Evolutionary conservation across 2,329 filamentous ascomycete species (phyloP), one percentile per base, ranked within the genome.

Genomic region (Coniella lustricola): DNA sequence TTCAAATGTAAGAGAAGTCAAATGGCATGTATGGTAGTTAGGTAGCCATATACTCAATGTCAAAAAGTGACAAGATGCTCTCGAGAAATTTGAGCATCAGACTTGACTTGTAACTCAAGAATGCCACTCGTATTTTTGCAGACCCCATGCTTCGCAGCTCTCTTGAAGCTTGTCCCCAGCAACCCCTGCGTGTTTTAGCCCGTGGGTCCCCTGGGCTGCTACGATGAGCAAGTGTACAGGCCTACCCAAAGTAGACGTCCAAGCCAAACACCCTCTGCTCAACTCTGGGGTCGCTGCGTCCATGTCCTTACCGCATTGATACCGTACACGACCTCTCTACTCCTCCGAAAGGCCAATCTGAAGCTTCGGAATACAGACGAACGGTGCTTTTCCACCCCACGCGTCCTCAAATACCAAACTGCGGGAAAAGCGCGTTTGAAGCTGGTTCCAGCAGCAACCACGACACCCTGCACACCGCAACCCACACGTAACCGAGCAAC

Each of bases 401-500:
- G 42, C 49, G 39, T 39, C 31, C 32, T 29, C 32, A 31, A 31
- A 18, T 21, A 16, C 16, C 17, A 35, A 33, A 29, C 25, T 5
- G 36, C 32, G 29, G 5, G 14, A 34, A 41, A 42, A 32, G 17
- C 50, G 21, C 34, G 43, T 36, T 29, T 20, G 25, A 12, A 32
- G 18, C 44, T 13, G 32, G 44, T 20, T 31, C 32, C 50, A 42
- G 21, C 50, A 42, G 21, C 16, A 39, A 33, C n/a, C 22, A 42
- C 22, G 29, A 25, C 35, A 42, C 37, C 46, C 35, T 39, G 37
- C 33, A 49, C 51, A 47, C 48, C 51, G 42, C 51, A 44, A 18
- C 25, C 29, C 47, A 29, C 42, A 20, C 43, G 48, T 44, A 34
- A 21, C 41, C 42, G 36, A 45, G 41, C 17, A 36, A 20, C 35